Evolutionary conservation across 495 filamentous ascomycete species (phyloP), one percentile per base, ranked within the genome.

Genomic region (Talaromyces thailandensis): DNA sequence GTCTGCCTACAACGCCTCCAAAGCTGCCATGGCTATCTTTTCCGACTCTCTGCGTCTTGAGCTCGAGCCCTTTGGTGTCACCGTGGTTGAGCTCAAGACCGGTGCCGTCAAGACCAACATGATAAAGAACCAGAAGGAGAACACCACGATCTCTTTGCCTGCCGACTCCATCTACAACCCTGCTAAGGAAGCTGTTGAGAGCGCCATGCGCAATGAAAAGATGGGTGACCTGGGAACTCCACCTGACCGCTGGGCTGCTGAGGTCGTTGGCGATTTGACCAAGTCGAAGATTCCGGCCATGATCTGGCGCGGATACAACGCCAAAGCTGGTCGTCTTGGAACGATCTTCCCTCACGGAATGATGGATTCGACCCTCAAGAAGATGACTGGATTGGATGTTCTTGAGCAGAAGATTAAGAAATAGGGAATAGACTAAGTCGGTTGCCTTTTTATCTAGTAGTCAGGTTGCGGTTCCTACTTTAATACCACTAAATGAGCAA

Each of bases 1-100:
- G 64, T 61, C 37, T 12, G 51, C 71, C 26, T 85, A 85, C 69
- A 77, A 75, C 62, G 79, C 82, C 9, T 80, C 75, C 58, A 87
- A 86, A 67, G 79, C 76, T 0, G 82, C 84, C 6, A 66, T 82
- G 2, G 69, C 78, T 40, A 69, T 72, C 23, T 69, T 79, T n/a
- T 68, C 70, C 9, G 73, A 78, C 6, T 76, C 73, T 5, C 61
- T 86, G 31, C 76, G 82, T 5, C 65, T 82, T 18, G 83, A 87
- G 67, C 73, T 87, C 7, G 73, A 72, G 4, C 80, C 84, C 3
- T 76, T 85, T 31, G 74, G 60, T 8, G 56, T 64, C 45, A 56
- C 53, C 21, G 66, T 68, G 25, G 7, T 66, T 12, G 56, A 61
- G 2, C 32, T 68, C 16, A 64, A 65, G 18, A 68, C 67, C 4